phyloP scores from a whole-genome alignment of 2,329 filamentous ascomycete genomes.

The Ceratocystis variospora region DNA sequence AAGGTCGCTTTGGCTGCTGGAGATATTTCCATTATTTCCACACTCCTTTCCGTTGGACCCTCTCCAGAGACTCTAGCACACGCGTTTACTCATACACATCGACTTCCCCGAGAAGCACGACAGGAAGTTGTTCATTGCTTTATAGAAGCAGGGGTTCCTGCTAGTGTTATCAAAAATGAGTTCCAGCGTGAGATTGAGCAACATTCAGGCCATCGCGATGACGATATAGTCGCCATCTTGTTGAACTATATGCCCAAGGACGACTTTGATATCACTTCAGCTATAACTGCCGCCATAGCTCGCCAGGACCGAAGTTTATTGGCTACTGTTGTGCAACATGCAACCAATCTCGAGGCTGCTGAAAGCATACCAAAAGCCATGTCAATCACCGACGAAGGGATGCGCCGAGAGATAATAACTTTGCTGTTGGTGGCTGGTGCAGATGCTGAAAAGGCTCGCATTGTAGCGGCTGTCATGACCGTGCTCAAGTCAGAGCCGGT shows the following conservation, averaged over 20 bases:
- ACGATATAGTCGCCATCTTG: conserved; percentile 38
- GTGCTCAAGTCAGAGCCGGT: conserved; percentile 33
- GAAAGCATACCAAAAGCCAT: conserved; percentile 38
- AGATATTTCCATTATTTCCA: conserved; percentile 32
- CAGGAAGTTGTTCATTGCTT: conserved; percentile 39
- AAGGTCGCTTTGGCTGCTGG: conserved; percentile 35
- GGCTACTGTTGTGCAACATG: conserved; percentile 33
- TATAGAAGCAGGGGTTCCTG: conserved; percentile 35
- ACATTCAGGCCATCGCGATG: conserved; percentile 34
- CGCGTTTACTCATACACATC: conserved; percentile 36
- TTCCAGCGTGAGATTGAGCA: conserved; percentile 41
- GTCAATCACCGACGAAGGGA: conserved; percentile 30
- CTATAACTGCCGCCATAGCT: conserved; percentile 34
- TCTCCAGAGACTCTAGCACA: conserved; percentile 34
- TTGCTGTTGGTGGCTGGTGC: conserved; percentile 36
- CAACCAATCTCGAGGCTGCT: conserved; percentile 34
- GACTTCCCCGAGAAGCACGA: conserved; percentile 31
- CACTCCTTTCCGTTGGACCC: conserved; percentile 36
- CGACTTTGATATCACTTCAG: conserved; percentile 40
- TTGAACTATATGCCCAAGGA: conserved; percentile 40
- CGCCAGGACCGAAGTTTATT: conserved; percentile 37
- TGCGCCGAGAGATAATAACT: conserved; percentile 34
- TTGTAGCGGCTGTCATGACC: conserved; percentile 32
- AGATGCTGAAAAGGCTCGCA: conserved; percentile 30
- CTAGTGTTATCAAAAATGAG: conserved; percentile 34